These are phyloP conservation scores for Hypoxylon fuscum DNA, from an alignment of 495 filamentous ascomycete genomes.

Conservation along the genomic window DNA sequence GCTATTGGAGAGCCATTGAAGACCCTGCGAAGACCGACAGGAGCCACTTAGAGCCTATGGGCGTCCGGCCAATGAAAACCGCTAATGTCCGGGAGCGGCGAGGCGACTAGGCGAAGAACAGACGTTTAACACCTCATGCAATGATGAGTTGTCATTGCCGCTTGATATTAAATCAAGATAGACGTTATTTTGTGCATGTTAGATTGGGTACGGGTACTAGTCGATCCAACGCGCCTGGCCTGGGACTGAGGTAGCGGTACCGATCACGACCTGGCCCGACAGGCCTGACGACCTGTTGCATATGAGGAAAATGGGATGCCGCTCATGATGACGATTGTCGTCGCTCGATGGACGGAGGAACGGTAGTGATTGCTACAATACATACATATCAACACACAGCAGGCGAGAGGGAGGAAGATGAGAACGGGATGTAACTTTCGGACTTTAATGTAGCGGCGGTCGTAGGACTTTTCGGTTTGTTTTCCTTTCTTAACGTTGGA, in stretches of 20 bases:
- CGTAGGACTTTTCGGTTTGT: constrained; percentile 20
- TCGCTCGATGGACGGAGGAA: constrained; percentile 28
- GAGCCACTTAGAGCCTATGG: constrained; percentile 43
- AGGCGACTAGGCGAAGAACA: constrained; percentile 62
- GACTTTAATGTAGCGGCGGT: constrained; percentile 40
- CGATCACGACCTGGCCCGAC: constrained; percentile 33
- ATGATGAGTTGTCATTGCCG: constrained; percentile 89
- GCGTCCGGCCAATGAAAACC: constrained; percentile 38
- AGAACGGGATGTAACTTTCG: constrained; percentile 33
- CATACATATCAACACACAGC: constrained; percentile 11
- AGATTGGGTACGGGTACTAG: constrained; percentile 52
- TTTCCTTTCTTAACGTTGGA: constrained; percentile 17
- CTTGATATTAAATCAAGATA: constrained; percentile 70
- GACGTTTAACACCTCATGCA: constrained; percentile 73
- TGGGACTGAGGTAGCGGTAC: constrained; percentile 35
- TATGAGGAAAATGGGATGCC: constrained; percentile 42
- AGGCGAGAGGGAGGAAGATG: constrained; percentile 6
- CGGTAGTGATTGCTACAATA: constrained; percentile 40
- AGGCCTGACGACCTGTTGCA: constrained; percentile 39
- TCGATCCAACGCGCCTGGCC: constrained; percentile 36
- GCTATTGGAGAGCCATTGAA: constrained; percentile 40
- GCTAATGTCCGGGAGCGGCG: constrained; percentile 37
- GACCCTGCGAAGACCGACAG: constrained; percentile 45
- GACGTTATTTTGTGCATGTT: constrained; percentile 61
- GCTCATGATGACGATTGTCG: constrained; percentile 42